A percentile compares a stretch with the other conserved stretches of the same genome.
These are phyloP conservation scores for Brassica balearica DNA, from an alignment of 441 rosid genomes.

Conservation along the genomic window DNA sequence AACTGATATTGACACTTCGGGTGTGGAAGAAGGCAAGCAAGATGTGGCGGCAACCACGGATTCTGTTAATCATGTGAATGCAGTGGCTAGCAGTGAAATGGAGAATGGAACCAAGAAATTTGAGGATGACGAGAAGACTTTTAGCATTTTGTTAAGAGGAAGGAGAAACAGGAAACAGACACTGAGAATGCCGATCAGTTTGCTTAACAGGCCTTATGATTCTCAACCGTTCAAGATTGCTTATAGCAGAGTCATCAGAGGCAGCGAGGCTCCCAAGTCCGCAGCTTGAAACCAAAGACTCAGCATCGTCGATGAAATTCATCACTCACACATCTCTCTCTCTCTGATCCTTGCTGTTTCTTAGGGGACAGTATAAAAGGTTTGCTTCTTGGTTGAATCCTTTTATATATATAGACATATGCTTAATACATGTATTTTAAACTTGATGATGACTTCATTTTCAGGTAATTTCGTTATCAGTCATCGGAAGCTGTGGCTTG, in stretches of 20 bases:
- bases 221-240: constrained; percentile 86
- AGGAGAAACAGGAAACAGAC: constrained; percentile 92
- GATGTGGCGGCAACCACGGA: constrained; percentile 40
- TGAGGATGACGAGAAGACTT: constrained; percentile 74
- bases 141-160: constrained; percentile 92
- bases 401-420: background rate
- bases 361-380: constrained; percentile 36
- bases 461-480: constrained; percentile 34
- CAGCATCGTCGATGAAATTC: constrained; percentile 20
- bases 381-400: constrained; percentile 33
- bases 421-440: background rate
- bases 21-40: constrained; percentile 51
- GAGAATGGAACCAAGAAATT: constrained; percentile 41
- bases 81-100: constrained; percentile 50
- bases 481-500: constrained; percentile 35
- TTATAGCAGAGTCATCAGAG: constrained; percentile 84
- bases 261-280: constrained; percentile 74
- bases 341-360: constrained; percentile 34
- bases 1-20: constrained; percentile 58
- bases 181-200: constrained; percentile 91
- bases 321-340: constrained; percentile 23
- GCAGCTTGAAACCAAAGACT: constrained; percentile 34
- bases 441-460: constrained; percentile 4
- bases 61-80: constrained; percentile 43
- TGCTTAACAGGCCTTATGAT: constrained; percentile 89